A percentile compares a stretch with the other conserved stretches of the same genome.
Evolutionary conservation across 2,329 filamentous ascomycete species (phyloP).

Genomic region (Epichloe scottii): DNA sequence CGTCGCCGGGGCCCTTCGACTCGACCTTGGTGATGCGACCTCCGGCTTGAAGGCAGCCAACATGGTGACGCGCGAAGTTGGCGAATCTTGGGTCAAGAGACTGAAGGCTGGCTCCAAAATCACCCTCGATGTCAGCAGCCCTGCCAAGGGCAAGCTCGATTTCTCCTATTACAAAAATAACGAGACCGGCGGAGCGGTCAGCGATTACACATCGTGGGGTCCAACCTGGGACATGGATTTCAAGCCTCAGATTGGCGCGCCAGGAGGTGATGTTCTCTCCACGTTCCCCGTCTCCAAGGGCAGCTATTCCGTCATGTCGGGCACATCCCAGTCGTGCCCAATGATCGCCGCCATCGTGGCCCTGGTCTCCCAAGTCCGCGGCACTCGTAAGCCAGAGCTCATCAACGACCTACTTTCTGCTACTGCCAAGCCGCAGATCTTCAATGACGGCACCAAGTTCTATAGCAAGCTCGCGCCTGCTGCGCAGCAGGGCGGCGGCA

Average conservation of each 20-base stretch:
- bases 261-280: constrained; percentile 44
- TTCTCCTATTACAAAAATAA: constrained; percentile 5
- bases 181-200: constrained; percentile 35
- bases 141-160: not conserved
- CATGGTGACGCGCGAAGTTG: constrained; percentile 29
- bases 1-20: constrained; percentile 16
- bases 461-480: constrained; percentile 36
- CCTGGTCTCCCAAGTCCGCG: constrained; percentile 36
- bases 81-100: constrained; percentile 25
- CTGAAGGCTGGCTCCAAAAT: constrained; percentile 26
- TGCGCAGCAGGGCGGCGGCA: constrained; percentile 46
- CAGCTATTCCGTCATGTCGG: constrained; percentile 37
- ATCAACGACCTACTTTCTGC: constrained; percentile 36
- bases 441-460: constrained; percentile 28
- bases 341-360: constrained; percentile 41
- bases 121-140: not conserved
- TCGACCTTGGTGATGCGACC: constrained; percentile 12
- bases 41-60: constrained; percentile 14
- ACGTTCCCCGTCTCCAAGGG: constrained; percentile 35
- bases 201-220: constrained; percentile 44
- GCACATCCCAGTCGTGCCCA: constrained; percentile 49
- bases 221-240: constrained; percentile 44
- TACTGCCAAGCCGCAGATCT: constrained; percentile 35
- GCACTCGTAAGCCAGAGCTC: constrained; percentile 33
- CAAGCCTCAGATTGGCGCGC: constrained; percentile 42